phyloP scores from a whole-genome alignment of 2,329 filamentous ascomycete genomes.

The Colletotrichum eremochloae region DNA sequence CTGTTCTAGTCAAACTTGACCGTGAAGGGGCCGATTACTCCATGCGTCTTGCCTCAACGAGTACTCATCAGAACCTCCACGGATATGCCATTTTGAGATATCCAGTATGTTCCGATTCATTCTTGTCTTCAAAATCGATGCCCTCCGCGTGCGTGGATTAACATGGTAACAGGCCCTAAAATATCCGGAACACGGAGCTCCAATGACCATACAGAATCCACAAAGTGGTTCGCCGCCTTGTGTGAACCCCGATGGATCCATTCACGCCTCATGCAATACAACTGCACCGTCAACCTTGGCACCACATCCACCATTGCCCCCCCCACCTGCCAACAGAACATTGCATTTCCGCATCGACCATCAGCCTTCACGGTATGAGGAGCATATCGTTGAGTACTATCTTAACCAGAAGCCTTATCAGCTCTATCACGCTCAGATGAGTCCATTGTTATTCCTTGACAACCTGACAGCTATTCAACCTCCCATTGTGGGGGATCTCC shows the following conservation, averaged over 20 bases:
- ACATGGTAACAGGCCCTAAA: slow-evolving; percentile 9
- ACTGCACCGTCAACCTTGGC: not conserved
- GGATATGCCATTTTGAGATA: slow-evolving; percentile 61
- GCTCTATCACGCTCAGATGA: slow-evolving; percentile 47
- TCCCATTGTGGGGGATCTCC: not conserved
- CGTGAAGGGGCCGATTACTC: slow-evolving; percentile 62
- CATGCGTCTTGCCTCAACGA: slow-evolving; percentile 64
- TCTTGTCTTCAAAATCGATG: not conserved
- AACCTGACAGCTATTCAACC: slow-evolving; percentile 48
- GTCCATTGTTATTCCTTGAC: slow-evolving; percentile 60
- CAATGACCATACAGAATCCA: slow-evolving; percentile 18
- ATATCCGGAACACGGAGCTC: slow-evolving; percentile 20
- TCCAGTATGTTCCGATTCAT: not conserved
- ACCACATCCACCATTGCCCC: not conserved
- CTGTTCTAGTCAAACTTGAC: slow-evolving; percentile 61
- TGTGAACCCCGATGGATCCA: slow-evolving; percentile 10
- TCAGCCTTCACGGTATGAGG: slow-evolving; percentile 21
- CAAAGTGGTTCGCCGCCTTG: not conserved
- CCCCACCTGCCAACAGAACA: slow-evolving; percentile 5
- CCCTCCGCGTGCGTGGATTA: not conserved
- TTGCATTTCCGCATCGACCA: slow-evolving; percentile 17
- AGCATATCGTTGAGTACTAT: slow-evolving; percentile 20
- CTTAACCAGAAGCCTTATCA: slow-evolving; percentile 29
- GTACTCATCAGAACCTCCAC: slow-evolving; percentile 66
- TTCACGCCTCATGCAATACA: slow-evolving; percentile 2